Base-by-base conservation (phyloP, 441 rosid genomes). In the Populus hybrid region DNA sequence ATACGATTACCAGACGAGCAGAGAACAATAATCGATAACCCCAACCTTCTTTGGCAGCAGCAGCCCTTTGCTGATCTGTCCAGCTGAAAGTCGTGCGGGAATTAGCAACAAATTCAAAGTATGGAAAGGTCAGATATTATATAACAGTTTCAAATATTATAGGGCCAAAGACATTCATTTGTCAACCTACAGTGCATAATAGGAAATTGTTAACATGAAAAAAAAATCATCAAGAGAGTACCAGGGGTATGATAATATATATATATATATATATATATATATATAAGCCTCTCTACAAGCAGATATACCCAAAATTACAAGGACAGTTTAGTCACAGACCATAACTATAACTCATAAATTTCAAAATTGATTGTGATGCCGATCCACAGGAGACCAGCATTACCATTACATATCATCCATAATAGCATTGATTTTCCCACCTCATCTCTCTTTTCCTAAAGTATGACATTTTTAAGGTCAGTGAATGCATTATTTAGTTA, bases 61-160 rank as follows among this genome's bases (percentile, higher is more conserved):
- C 92, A 84, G 83, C 90, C 87, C 99, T 89, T 85, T 95, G 98
- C 77, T 93, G 98, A 84, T 92, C 98, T 21, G 99, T 95, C 99
- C 99, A 95, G 50, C 98, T 95, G 87, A 81, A 79, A 81, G 21
- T 76, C 65, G 57, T 21, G 21, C 10, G 57, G 72, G 46, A 73
- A 81, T 72, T 65, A 74, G 38, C 46, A 67, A 73, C 61, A 64
- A 36, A 11, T 66, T 30, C 16, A 70, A 61, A 14, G 20, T 12
- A 10, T 61, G 38, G 72, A 32, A 42, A 73, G 57, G 35, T 68
- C 24, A 74, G 2, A 38, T 20, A 38, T 16, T 46, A 14, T 46
- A 14, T 12, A 28, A 66, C 16, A 72, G 38, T 16, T 69, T 54
- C n/a, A 35, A 69, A 38, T 57, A 23, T 63, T 69, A 24, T 32